Conservation (phyloP, 805 yeast species). For the Wickerhamomyces pijperi region DNA sequence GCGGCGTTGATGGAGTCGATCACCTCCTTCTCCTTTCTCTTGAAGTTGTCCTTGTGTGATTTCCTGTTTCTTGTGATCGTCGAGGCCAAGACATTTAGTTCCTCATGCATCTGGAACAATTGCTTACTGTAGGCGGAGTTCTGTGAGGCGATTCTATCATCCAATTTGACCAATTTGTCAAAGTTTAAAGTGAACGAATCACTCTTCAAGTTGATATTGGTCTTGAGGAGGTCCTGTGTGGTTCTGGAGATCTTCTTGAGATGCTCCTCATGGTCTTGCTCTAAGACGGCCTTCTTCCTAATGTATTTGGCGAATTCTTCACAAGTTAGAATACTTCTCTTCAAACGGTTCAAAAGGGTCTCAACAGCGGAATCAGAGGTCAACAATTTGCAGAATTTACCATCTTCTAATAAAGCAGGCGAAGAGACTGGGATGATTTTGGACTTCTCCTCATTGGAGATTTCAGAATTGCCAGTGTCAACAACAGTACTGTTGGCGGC, state of each 20-base stretch:
- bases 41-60: slow-evolving; percentile 68
- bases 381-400: slow-evolving; percentile 39
- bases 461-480: neutral
- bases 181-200: slow-evolving; percentile 61
- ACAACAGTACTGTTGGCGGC: slow-evolving; percentile 1
- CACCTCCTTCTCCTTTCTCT: slow-evolving; percentile 75
- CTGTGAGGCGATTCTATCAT: slow-evolving; percentile 64
- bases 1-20: slow-evolving; percentile 72
- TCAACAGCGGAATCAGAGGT: slow-evolving; percentile 71
- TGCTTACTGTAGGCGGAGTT: slow-evolving; percentile 71
- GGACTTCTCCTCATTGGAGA: neutral
- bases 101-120: slow-evolving; percentile 77
- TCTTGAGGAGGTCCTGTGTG: slow-evolving; percentile 35
- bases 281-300: slow-evolving; percentile 66
- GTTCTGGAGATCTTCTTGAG: slow-evolving; percentile 58
- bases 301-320: slow-evolving; percentile 78
- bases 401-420: slow-evolving; percentile 32
- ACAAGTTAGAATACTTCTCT: slow-evolving; percentile 69
- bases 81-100: slow-evolving; percentile 57
- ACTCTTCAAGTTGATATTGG: slow-evolving; percentile 31
- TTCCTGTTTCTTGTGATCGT: slow-evolving; percentile 69
- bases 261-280: slow-evolving; percentile 69
- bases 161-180: slow-evolving; percentile 61
- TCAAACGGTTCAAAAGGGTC: slow-evolving; percentile 57
- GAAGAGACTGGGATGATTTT: slow-evolving; percentile 19